A percentile compares a stretch with the other conserved stretches of the same genome.
Evolutionary conservation across 2,329 filamentous ascomycete species (phyloP).

Genomic region (Claviceps fusiformis): DNA sequence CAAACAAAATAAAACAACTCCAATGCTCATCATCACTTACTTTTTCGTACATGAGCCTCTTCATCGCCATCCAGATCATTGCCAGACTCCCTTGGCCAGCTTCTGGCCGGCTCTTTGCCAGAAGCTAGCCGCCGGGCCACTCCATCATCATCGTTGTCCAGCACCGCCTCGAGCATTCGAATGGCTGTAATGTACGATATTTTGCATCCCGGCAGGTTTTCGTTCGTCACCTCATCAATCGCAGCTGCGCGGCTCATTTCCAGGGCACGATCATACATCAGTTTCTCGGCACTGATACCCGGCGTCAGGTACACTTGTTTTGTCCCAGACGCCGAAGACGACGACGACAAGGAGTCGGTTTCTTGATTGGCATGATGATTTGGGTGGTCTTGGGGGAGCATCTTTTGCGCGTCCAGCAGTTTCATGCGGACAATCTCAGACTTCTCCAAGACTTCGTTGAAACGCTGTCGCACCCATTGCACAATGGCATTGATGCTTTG

Average conservation of each 20-base stretch:
- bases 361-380: slow-evolving; percentile 71
- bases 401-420: slow-evolving; percentile 71
- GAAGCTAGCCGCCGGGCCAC: slow-evolving; percentile 19
- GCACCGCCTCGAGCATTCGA: slow-evolving; percentile 83
- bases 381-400: slow-evolving; percentile 71
- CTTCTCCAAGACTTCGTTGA: slow-evolving; percentile 96
- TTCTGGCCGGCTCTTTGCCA: slow-evolving; percentile 28
- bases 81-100: slow-evolving; percentile 17
- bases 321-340: slow-evolving; percentile 47
- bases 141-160: slow-evolving; percentile 64
- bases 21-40: slow-evolving; percentile 31
- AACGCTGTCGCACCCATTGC: slow-evolving; percentile 85
- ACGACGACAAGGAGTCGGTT: slow-evolving; percentile 40
- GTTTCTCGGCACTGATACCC: slow-evolving; percentile 84
- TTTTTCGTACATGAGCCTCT: slow-evolving; percentile 57
- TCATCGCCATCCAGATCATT: slow-evolving; percentile 53
- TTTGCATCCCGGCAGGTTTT: slow-evolving; percentile 77
- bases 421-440: slow-evolving; percentile 86
- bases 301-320: slow-evolving; percentile 75
- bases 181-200: slow-evolving; percentile 89
- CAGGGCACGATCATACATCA: slow-evolving; percentile 94
- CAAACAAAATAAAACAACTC: too few relatives aligned
- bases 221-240: slow-evolving; percentile 88
- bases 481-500: slow-evolving; percentile 82
- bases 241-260: slow-evolving; percentile 94